These are phyloP conservation scores for Pythium aristosporum DNA, from an alignment of 352 stramenopile species.

Conservation along the genomic window DNA sequence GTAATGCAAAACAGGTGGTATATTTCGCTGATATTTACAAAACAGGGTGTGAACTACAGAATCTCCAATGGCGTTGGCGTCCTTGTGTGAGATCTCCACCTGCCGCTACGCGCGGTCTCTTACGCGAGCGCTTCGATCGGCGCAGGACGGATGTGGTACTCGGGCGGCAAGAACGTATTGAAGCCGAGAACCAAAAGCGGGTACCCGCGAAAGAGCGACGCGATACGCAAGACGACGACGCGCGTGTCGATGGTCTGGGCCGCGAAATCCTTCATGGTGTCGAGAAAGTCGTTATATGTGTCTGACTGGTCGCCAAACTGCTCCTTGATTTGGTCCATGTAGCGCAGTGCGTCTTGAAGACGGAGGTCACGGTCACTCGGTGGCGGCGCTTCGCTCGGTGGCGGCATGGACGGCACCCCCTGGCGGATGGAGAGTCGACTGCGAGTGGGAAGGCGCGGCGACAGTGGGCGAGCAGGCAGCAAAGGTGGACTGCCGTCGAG, in stretches of 20 bases:
- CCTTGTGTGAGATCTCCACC: too few relatives aligned
- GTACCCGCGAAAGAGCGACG: constrained; percentile 97
- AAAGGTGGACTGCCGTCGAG: too few relatives aligned
- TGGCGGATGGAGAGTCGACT: too few relatives aligned
- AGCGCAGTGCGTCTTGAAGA: constrained; percentile 99
- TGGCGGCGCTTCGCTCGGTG: too few relatives aligned
- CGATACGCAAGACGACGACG: constrained; percentile 98
- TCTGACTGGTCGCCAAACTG: constrained; percentile 98
- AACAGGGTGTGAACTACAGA: constrained; percentile 8
- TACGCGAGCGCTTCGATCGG: constrained; percentile 44
- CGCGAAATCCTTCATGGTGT: constrained; percentile 99
- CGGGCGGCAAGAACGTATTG: constrained; percentile 98
- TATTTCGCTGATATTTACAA: constrained; percentile 18
- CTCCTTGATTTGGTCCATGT: constrained; percentile 99
- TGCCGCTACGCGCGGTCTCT: too few relatives aligned
- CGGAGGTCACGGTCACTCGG: constrained; percentile 45
- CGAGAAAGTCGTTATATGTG: constrained; percentile 99
- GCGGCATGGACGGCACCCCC: too few relatives aligned
- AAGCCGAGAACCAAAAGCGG: constrained; percentile 98
- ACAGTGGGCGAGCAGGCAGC: too few relatives aligned
- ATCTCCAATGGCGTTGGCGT: neutral
- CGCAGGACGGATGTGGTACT: constrained; percentile 83
- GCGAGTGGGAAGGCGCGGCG: too few relatives aligned
- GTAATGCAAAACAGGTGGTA: neutral
- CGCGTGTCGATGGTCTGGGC: constrained; percentile 99